phyloP scores from a whole-genome alignment of 2,329 filamentous ascomycete genomes.

The Ceratocystis cacaofunesta region DNA sequence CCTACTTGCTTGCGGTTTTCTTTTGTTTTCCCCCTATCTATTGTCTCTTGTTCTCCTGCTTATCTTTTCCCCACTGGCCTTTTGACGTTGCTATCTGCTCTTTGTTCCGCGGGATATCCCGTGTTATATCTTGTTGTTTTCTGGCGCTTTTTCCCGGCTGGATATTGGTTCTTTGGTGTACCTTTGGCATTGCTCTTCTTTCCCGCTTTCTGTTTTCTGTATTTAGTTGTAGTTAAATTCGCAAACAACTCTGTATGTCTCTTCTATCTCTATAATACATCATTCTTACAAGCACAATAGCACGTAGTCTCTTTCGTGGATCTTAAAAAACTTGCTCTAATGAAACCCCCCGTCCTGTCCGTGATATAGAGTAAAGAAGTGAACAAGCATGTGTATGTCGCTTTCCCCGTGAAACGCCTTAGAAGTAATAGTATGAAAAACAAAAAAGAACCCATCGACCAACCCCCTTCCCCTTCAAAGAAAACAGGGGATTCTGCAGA shows the following conservation, averaged over 20 bases:
- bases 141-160: neutral
- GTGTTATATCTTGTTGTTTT: neutral
- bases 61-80: constrained; percentile 6
- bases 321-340: neutral
- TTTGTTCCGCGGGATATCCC: neutral
- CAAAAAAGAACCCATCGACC: neutral
- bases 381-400: constrained; percentile 1
- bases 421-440: neutral
- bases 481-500: neutral
- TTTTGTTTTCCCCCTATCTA: neutral
- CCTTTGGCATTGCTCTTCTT: neutral
- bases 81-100: neutral
- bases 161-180: neutral
- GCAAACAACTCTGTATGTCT: neutral
- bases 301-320: neutral
- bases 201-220: neutral
- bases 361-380: neutral
- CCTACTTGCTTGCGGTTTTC: neutral
- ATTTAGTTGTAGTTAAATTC: neutral
- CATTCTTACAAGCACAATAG: neutral
- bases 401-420: constrained; percentile 6
- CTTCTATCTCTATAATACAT: neutral
- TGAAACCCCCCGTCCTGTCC: neutral
- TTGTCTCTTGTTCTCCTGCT: constrained; percentile 8
- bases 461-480: too few species aligned